Base-by-base conservation (phyloP, 331 rosid genomes). In the Cydonia oblonga region DNA sequence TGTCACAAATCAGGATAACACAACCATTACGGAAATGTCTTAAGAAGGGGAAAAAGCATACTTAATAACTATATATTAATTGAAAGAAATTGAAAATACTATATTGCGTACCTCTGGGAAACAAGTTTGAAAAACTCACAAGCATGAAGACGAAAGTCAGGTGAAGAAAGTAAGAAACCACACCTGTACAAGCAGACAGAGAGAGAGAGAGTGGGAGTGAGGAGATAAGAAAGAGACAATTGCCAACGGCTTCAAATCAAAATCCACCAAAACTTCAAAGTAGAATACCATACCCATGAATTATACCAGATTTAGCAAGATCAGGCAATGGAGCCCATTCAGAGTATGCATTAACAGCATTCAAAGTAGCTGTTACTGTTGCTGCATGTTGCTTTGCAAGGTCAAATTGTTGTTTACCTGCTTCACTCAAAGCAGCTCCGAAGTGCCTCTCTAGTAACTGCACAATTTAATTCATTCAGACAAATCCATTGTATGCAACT, bases 301-400 rank as follows among this genome's bases (percentile, higher is more conserved):
- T 87, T 82, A 95, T 88, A 80, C 97, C 97, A 85, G 83, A 83
- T 75, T 88, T 84, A n/a, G 93, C 89, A 78, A 95, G 96, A 85
- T 91, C 97, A 5, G 97, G 86, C 74, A 95, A 77, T 22, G 99
- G 97, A 70, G 97, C 99, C 99, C 99, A 95, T 76, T 95, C 99
- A 68, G 97, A 93, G 82, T 91, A 95, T 56, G 97, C 98, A 70
- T 86, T 91, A 59, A 91, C 65, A 68, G 98, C 96, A 86, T 91
- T 89, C 75, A 95, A 80, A 71, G 86, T 81, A 72, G 96, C 86
- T 65, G 88, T 87, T 66, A 89, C 92, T 26, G 96, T 68, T 19
- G 96, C 89, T 68, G 89, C 97, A 72, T 91, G 97, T 65, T 88
- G 92, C 76, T 91, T 91, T 68, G 92, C 96, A 23, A 79, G 42